Evolutionary conservation across 2,329 filamentous ascomycete genomes (phyloP).

Genomic region (Beauveria varroae): DNA sequence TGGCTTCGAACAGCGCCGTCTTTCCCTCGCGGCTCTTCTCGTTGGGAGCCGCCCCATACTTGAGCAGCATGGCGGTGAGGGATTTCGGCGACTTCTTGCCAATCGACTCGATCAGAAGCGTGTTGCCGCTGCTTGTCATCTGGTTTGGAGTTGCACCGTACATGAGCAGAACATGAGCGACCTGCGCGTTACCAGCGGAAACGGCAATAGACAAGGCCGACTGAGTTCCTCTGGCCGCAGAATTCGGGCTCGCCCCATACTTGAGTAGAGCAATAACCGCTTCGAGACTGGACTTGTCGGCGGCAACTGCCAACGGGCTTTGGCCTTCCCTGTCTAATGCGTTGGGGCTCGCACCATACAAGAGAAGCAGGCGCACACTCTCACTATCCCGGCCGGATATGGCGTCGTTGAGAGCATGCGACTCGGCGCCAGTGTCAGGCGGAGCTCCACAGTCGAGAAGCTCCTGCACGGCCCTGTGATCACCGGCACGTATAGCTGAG

Average conservation of each 20-base stretch:
- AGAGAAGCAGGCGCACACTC: conserved; percentile 45
- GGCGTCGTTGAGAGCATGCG: conserved; percentile 45
- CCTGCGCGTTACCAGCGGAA: conserved; percentile 43
- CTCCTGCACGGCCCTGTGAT: conserved; percentile 23
- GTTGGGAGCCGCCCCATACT: conserved; percentile 52
- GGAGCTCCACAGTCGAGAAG: conserved; percentile 51
- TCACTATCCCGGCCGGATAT: conserved; percentile 44
- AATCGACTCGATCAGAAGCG: conserved; percentile 52
- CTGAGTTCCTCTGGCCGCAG: conserved; percentile 41
- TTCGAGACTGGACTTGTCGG: conserved; percentile 46
- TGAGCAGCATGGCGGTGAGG: conserved; percentile 51
- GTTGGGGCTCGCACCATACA: conserved; percentile 53
- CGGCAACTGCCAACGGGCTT: conserved; percentile 43
- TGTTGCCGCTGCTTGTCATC: conserved; percentile 48
- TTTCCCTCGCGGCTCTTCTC: conserved; percentile 53
- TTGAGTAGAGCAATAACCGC: conserved; percentile 54
- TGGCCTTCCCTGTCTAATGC: conserved; percentile 37
- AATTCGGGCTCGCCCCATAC: conserved; percentile 54
- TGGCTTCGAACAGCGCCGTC: conserved; percentile 56
- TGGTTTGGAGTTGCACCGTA: conserved; percentile 53
- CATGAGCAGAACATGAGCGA: conserved; percentile 52
- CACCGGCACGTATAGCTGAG: background rate
- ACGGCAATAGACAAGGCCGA: conserved; percentile 47
- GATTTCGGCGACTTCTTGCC: conserved; percentile 47
- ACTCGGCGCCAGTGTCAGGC: conserved; percentile 38